A percentile compares a stretch with the other conserved stretches of the same genome.
Conservation (phyloP, 176 grass and related monocot species). For the Cenchrus fungigraminus region DNA sequence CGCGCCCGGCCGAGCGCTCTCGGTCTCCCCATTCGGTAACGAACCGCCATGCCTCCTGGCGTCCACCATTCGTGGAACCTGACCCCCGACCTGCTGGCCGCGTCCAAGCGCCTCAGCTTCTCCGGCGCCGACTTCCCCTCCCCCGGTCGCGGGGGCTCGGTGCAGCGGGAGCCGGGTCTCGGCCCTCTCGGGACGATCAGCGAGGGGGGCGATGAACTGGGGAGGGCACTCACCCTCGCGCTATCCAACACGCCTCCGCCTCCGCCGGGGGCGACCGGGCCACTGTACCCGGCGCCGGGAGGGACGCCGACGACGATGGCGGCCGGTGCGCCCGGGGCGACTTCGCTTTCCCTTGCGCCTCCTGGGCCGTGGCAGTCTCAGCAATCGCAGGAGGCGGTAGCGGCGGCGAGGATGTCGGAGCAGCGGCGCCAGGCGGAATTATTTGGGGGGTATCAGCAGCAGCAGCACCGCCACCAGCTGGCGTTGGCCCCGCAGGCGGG, state of each 20-base stretch:
- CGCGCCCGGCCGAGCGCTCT: background rate
- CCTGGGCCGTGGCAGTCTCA: constrained; percentile 1
- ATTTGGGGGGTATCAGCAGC: background rate
- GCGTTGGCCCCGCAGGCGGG: constrained; percentile 11
- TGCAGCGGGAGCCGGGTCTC: background rate
- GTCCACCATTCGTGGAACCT: background rate
- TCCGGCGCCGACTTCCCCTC: background rate
- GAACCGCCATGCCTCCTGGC: constrained; percentile 21
- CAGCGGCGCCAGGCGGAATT: background rate
- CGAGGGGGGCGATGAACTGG: constrained; percentile 13
- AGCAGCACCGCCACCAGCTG: background rate
- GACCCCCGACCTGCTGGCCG: constrained; percentile 14
- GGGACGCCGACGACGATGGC: background rate
- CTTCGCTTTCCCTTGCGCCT: background rate
- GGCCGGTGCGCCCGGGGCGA: background rate
- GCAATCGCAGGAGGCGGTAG: constrained; percentile 4
- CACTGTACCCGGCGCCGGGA: background rate
- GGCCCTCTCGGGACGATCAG: constrained; percentile 10
- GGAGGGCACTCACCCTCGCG: constrained; percentile 1
- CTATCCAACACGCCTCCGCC: background rate
- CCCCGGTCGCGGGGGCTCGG: background rate
- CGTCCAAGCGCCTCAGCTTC: constrained; percentile 45
- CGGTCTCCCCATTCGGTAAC: background rate
- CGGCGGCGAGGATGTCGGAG: constrained; percentile 18
- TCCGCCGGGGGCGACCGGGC: background rate